Evolutionary conservation across 768 basidiomycete genomes (phyloP).

Genomic region (Sporobolomyces roseus): DNA sequence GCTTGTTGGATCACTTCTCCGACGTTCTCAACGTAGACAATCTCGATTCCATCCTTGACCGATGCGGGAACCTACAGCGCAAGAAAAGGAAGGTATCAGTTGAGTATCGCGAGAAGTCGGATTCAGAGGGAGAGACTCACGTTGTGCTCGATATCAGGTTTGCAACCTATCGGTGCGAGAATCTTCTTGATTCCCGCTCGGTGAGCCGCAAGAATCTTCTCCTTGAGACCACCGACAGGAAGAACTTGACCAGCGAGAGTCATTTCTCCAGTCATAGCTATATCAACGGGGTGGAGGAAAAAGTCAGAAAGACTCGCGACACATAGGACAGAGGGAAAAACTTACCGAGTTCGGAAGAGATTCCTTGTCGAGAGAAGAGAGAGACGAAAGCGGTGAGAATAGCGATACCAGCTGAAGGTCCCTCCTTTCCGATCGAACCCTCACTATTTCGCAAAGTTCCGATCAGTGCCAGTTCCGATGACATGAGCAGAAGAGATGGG

Average conservation of each 20-base stretch:
- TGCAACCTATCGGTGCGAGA: slow-evolving; percentile 78
- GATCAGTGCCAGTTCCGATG: neutral
- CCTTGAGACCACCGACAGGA: slow-evolving; percentile 89
- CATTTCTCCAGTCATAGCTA: slow-evolving; percentile 98
- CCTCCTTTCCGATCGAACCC: slow-evolving; percentile 49
- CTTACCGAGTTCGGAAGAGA: slow-evolving; percentile 59
- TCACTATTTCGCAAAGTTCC: slow-evolving; percentile 8
- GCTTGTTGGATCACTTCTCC: slow-evolving; percentile 83
- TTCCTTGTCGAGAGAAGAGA: slow-evolving; percentile 66
- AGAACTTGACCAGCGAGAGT: slow-evolving; percentile 93
- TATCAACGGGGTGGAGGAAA: neutral
- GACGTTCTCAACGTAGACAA: slow-evolving; percentile 93
- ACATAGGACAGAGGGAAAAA: too few relatives aligned
- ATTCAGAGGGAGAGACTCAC: slow-evolving; percentile 51
- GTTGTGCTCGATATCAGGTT: slow-evolving; percentile 93
- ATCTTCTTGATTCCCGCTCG: slow-evolving; percentile 93
- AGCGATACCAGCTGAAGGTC: slow-evolving; percentile 93
- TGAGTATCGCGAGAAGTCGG: too few relatives aligned
- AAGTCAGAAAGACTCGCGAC: neutral
- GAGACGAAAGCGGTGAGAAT: slow-evolving; percentile 86
- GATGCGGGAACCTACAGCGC: slow-evolving; percentile 61
- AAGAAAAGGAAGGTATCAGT: neutral
- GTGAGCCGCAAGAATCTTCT: slow-evolving; percentile 91
- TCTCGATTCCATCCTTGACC: slow-evolving; percentile 88
- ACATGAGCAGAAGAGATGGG: neutral